Evolutionary conservation across 345 rosid genomes (phyloP).

Genomic region (Bruguiera sexangula): DNA sequence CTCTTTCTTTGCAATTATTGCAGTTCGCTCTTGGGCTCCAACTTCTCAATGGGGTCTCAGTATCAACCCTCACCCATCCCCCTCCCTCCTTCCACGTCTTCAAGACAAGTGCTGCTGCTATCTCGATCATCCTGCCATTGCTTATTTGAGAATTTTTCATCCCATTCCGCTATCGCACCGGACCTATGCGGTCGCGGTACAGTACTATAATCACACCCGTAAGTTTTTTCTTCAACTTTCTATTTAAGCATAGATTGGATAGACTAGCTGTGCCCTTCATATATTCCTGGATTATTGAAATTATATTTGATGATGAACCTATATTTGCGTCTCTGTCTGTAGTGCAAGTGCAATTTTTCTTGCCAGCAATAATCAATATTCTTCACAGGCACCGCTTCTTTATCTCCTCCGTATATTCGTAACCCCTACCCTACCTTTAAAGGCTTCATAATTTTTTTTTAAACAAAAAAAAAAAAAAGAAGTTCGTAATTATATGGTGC

Average conservation of each 20-base stretch:
- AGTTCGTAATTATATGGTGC: neutral
- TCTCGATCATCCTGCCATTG: too few species aligned
- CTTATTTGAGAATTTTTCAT: too few species aligned
- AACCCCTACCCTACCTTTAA: too few species aligned
- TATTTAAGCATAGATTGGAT: neutral
- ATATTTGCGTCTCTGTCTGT: neutral
- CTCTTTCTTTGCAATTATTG: neutral
- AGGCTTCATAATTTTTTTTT: too few species aligned
- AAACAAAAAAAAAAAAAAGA: too few species aligned
- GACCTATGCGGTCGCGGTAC: slow-evolving; percentile 74
- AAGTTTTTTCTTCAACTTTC: slow-evolving; percentile 22
- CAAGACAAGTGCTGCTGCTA: too few species aligned
- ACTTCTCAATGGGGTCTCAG: slow-evolving; percentile 94
- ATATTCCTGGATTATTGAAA: neutral
- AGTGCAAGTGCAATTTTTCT: neutral
- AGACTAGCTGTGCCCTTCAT: neutral
- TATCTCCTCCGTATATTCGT: too few species aligned
- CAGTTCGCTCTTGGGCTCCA: slow-evolving; percentile 98
- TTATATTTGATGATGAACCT: neutral
- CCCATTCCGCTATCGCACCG: slow-evolving; percentile 28
- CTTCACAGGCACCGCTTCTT: too few species aligned
- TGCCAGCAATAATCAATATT: too few species aligned
- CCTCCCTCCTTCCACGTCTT: too few species aligned
- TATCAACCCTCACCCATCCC: slow-evolving; percentile 26
- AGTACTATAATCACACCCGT: slow-evolving; percentile 85